Evolutionary conservation across 2,329 filamentous ascomycete species (phyloP), one percentile per base, ranked within the genome.

Genomic region (Fonsecaea multimorphosa): DNA sequence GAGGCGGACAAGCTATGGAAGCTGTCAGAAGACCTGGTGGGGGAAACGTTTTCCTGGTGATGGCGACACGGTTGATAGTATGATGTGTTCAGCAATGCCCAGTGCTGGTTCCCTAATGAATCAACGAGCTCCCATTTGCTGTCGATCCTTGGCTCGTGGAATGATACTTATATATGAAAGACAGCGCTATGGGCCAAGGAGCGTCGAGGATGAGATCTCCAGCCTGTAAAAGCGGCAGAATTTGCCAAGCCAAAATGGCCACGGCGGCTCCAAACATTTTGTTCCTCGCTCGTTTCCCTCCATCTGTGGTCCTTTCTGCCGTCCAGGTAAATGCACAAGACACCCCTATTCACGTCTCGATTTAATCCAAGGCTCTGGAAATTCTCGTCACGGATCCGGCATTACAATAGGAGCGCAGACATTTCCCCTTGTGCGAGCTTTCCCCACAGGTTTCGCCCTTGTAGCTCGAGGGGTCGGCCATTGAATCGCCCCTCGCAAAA

Each of bases 21-120:
- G 61, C 64, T 79, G 66, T 79, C 77, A 57, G 79, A 81, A 71
- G 71, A 77, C 53, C 69, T 80, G 34, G 77, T 78, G 40, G 73
- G 76, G 12, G 73, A 77, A 69, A 77, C 74, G 52, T 79, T 79
- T 63, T 32, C 40, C 14, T 66, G 55, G 59, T 66, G 55, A 58
- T 46, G 44, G 44, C 44, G 44, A 49, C 22, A 24, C 27, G 22
- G 9, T 49, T 24, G 44, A 24, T 27, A 14, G 27, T n/a, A 49
- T 12, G 9, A 49, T 14, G 22, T 14, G 24, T 5, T 4, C 9
- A 27, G 44, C 22, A 27, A 12, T 2, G 7, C 2, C 2, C 14
- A 27, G 6, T 14, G 29, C 31, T 12, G 49, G 6, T 22, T 16
- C 9, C 29, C 9, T 16, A 12, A 52, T 40, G 14, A 19, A 40